These are phyloP conservation scores for Saussurea involucrata DNA, from an alignment of 129 eudicot species.

Conservation along the genomic window DNA sequence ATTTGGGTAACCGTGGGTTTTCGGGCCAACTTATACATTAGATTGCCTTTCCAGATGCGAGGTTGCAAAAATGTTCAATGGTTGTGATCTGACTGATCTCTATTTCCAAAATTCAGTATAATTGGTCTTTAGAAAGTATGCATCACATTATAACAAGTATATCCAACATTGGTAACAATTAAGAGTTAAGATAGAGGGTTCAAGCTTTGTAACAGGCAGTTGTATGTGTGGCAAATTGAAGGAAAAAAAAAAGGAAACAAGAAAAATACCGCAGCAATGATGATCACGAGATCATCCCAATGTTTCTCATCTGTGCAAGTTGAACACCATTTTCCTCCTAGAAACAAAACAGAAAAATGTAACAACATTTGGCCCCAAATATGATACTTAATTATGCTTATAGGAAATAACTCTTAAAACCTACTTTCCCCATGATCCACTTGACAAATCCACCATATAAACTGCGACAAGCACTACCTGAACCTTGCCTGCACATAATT, in stretches of 20 bases:
- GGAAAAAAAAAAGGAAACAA: not conserved
- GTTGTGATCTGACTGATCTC: too few species aligned
- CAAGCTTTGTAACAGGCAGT: not conserved
- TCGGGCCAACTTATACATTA: too few species aligned
- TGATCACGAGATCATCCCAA: constrained; percentile 96
- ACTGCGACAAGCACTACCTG: constrained; percentile 99
- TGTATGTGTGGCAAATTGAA: not conserved
- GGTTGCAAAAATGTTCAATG: too few species aligned
- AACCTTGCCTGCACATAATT: constrained; percentile 74
- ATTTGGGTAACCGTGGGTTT: too few species aligned
- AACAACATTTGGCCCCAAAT: constrained; percentile 9
- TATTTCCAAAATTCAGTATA: too few species aligned
- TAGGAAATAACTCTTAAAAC: constrained; percentile 9
- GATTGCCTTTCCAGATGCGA: too few species aligned
- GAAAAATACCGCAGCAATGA: constrained; percentile 86
- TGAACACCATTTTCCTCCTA: constrained; percentile 92
- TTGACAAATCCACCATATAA: constrained; percentile 97
- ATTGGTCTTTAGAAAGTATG: too few species aligned
- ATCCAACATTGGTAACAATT: not conserved
- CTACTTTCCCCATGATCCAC: constrained; percentile 97
- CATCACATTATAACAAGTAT: too few species aligned
- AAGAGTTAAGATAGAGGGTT: not conserved
- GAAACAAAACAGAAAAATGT: constrained; percentile 17
- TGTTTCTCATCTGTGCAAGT: constrained; percentile 91
- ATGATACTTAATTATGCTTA: not conserved